Evolutionary conservation across 2,329 filamentous ascomycete species (phyloP).

Genomic region (Coniochaeta sp.): DNA sequence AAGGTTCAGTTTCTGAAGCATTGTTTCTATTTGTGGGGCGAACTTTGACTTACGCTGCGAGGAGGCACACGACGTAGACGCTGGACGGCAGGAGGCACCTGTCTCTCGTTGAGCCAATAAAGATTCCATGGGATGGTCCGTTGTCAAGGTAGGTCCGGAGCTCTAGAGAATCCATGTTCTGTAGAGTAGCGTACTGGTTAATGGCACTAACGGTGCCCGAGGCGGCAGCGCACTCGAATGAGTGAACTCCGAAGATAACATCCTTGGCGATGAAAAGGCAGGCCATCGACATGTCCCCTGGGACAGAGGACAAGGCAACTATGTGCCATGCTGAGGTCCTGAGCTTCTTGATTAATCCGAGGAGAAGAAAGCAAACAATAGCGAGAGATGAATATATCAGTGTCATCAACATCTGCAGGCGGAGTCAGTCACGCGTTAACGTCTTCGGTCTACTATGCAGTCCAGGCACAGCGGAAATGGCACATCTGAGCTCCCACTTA

Average conservation of each 20-base stretch:
- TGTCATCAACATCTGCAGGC: constrained; percentile 9
- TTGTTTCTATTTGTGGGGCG: background rate
- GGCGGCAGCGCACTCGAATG: background rate
- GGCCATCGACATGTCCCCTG: constrained; percentile 16
- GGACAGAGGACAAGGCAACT: constrained; percentile 10
- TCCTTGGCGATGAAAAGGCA: constrained; percentile 14
- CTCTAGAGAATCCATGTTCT: background rate
- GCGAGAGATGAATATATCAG: constrained; percentile 13
- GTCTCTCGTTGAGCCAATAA: background rate
- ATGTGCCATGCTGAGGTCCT: constrained; percentile 9
- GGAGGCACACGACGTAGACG: constrained; percentile 10
- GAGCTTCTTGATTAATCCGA: constrained; percentile 7
- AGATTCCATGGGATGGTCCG: background rate
- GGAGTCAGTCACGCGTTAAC: background rate
- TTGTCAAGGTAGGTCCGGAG: constrained; percentile 1
- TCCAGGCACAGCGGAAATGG: background rate
- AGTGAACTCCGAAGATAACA: constrained; percentile 9
- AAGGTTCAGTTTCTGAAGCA: background rate
- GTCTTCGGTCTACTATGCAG: no score
- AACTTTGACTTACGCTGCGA: constrained; percentile 10
- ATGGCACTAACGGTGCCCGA: background rate
- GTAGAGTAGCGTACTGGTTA: background rate
- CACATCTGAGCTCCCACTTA: background rate
- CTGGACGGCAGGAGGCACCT: constrained; percentile 9
- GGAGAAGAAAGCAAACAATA: constrained; percentile 11